These are phyloP conservation scores for Leccinum pachyderme DNA, from an alignment of 1,284 basidiomycete species.

Conservation along the genomic window DNA sequence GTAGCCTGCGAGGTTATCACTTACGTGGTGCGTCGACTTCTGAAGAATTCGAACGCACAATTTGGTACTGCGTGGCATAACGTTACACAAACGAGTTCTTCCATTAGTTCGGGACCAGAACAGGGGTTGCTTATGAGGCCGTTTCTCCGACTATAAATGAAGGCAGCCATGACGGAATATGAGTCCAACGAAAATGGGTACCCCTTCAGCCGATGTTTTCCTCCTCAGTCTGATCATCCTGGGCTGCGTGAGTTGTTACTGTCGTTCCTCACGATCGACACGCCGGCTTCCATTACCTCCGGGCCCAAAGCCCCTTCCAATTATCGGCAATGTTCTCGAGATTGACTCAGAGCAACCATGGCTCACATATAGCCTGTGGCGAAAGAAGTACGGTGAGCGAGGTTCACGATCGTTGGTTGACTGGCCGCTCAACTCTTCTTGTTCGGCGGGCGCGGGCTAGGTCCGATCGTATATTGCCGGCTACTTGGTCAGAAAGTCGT, in stretches of 20 bases:
- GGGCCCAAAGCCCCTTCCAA: constrained; percentile 33
- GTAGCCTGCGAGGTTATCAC: constrained; percentile 22
- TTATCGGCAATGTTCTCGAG: constrained; percentile 43
- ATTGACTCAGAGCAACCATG: constrained; percentile 44
- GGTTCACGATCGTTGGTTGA: background rate
- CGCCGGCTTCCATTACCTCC: constrained; percentile 30
- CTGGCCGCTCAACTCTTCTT: background rate
- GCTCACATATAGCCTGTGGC: constrained; percentile 32
- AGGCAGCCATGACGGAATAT: background rate
- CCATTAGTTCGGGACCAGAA: constrained; percentile 8
- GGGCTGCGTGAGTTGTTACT: constrained; percentile 11
- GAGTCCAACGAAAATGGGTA: constrained; percentile 15
- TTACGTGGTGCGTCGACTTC: constrained; percentile 27
- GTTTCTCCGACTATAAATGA: constrained; percentile 22
- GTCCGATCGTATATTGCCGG: constrained; percentile 28
- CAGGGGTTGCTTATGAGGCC: constrained; percentile 15
- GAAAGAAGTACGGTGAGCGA: constrained; percentile 28
- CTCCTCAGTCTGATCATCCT: constrained; percentile 15
- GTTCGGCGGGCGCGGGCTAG: constrained; percentile 9
- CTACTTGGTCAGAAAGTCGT: constrained; percentile 27
- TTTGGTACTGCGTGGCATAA: constrained; percentile 8
- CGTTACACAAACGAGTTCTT: constrained; percentile 1
- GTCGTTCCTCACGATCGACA: constrained; percentile 8
- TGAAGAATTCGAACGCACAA: constrained; percentile 13
- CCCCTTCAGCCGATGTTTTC: constrained; percentile 4